Conservation (phyloP, 129 eudicot species). For the Logfia minima region DNA sequence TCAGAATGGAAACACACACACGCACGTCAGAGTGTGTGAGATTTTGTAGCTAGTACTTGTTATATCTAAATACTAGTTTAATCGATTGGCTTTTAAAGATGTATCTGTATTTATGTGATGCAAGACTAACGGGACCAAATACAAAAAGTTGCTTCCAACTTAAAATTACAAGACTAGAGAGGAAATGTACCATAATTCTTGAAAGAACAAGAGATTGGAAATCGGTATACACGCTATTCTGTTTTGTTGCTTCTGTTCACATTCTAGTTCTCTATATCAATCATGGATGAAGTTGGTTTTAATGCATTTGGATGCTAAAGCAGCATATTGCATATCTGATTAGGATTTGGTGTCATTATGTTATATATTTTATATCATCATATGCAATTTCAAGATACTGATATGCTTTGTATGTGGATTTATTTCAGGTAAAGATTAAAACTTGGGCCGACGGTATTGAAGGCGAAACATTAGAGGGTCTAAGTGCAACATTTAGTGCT, state of each 20-base stretch:
- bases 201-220: no score
- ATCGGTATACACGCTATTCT: neutral
- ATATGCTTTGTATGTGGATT: conserved; percentile 23
- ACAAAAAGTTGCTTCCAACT: neutral
- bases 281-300: neutral
- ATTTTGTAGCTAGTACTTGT: neutral
- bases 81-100: neutral
- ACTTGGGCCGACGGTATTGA: conserved; percentile 52
- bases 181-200: neutral
- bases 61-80: neutral
- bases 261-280: neutral
- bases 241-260: neutral
- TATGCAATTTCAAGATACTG: conserved; percentile 12
- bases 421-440: conserved; percentile 56
- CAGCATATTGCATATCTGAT: conserved; percentile 8
- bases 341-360: conserved; percentile 11
- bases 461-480: conserved; percentile 51
- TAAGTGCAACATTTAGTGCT: conserved; percentile 64
- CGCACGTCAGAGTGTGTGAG: neutral
- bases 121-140: neutral
- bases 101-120: neutral
- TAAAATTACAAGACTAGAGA: neutral
- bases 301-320: neutral
- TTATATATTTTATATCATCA: neutral
- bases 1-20: neutral